A percentile compares a stretch with the other conserved stretches of the same genome.
Conservation (phyloP, 345 rosid genomes). For the Atalantia buxifolia region DNA sequence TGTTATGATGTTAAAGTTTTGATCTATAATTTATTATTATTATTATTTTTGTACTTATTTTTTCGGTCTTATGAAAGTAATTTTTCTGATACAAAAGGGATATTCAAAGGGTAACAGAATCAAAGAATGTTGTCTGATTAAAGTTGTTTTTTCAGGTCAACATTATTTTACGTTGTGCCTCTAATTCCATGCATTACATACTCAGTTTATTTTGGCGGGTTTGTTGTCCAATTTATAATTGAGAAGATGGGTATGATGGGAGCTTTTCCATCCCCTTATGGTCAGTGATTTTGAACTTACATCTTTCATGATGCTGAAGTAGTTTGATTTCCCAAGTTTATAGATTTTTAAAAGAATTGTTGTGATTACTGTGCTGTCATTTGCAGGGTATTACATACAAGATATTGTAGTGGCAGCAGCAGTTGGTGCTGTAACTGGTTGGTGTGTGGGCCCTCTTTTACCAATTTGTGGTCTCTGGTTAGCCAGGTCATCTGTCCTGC, state of each 20-base stretch:
- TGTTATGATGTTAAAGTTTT: background rate
- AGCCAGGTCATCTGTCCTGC: conserved; percentile 68
- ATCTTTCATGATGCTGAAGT: conserved; percentile 6
- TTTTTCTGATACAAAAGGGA: background rate
- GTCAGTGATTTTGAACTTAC: conserved; percentile 48
- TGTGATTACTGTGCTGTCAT: conserved; percentile 14
- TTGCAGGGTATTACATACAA: conserved; percentile 72
- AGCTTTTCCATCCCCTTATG: conserved; percentile 81
- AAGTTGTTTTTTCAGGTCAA: conserved; percentile 59
- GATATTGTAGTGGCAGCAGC: conserved; percentile 73
- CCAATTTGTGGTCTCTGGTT: conserved; percentile 78
- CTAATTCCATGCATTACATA: conserved; percentile 72
- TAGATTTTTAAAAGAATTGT: background rate
- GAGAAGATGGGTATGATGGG: conserved; percentile 99
- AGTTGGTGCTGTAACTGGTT: conserved; percentile 67
- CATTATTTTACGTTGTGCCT: conserved; percentile 59
- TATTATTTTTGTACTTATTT: background rate
- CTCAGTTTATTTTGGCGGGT: conserved; percentile 74
- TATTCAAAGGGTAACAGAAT: background rate
- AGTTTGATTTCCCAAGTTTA: background rate
- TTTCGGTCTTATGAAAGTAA: background rate
- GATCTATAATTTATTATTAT: too few relatives aligned
- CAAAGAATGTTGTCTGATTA: conserved; percentile 20
- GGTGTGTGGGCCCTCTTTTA: conserved; percentile 79
- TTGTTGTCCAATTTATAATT: conserved; percentile 69